Percentiles rank a stretch among this genome's conserved stretches.
Evolutionary conservation across 345 rosid genomes (phyloP).

Genomic region (Litchi chinensis): DNA sequence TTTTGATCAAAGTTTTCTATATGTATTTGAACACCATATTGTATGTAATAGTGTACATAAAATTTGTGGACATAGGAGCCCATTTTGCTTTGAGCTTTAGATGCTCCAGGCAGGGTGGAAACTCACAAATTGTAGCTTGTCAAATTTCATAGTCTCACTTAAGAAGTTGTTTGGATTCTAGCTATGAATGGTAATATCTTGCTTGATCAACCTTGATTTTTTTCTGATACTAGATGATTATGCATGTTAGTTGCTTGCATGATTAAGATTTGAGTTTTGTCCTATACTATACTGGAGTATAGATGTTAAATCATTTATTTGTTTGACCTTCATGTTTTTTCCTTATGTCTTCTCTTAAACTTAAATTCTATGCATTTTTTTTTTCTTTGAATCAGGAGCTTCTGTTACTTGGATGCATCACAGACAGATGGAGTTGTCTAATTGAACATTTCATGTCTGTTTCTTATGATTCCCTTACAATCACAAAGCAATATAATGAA

Average conservation of each 20-base stretch:
- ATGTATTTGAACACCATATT: neutral
- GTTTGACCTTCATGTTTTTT: neutral
- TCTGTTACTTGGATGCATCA: constrained; percentile 65
- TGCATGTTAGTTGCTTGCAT: neutral
- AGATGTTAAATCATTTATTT: neutral
- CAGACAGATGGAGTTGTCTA: constrained; percentile 56
- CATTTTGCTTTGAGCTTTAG: neutral
- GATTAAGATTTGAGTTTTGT: neutral
- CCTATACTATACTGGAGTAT: neutral
- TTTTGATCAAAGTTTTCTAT: neutral
- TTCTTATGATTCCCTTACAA: constrained; percentile 49
- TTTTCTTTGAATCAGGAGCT: constrained; percentile 60
- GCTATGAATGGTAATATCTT: neutral
- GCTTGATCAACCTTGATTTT: constrained; percentile 12
- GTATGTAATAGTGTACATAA: neutral
- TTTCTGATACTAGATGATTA: constrained; percentile 1
- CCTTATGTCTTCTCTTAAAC: no score
- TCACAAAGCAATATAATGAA: constrained; percentile 59
- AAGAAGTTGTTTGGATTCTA: neutral
- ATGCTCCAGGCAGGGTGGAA: neutral
- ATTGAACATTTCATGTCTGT: constrained; percentile 60
- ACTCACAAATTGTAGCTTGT: neutral
- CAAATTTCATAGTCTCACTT: neutral
- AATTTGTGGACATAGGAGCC: neutral
- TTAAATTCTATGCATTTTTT: constrained; percentile 5